Base-by-base conservation (phyloP, 1,139 yeast species). In the Yamadazyma dendronema region DNA sequence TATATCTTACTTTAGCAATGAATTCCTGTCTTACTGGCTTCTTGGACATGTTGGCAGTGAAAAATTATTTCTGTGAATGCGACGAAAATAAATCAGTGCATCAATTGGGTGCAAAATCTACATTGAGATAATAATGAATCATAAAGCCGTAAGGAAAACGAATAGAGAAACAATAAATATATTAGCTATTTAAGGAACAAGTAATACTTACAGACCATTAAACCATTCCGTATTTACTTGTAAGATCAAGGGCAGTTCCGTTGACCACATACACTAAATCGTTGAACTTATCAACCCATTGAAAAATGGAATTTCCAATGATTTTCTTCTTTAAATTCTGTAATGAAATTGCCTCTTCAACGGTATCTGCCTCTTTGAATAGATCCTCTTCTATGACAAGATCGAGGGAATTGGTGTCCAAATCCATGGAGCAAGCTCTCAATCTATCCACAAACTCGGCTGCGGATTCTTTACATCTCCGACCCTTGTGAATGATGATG, bases 1-100 rank as follows among this genome's bases (percentile, higher is more conserved):
- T 79, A 59, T 89, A 92, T 54, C 96, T 77, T 38, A 86, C 79
- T 50, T 86, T 84, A 39, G 95, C 94, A 41, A 92, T 83, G 56
- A 84, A 90, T 49, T 89, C 97, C 61, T 90, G 96, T 57, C 88
- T 79, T 47, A 63, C 60, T 9, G 74, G 71, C 46, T 67, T 69
- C 41, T 54, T 52, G 13, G 67, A 58, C 62, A 59, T 60, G 37
- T 14, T 29, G 27, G 14, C n/a, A 9, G 17, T 26, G 29, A 26
- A 26, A 26, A 26, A 26, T 26, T 26, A n/a, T 19, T 19, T 26
- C 14, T 13, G 5, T 13, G 16, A 13, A 4, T 11, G 26, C 11
- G 26, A 12, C 11, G 26, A 24, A 9, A 19, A 6, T 7, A 7
- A 7, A 7, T 19, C 8, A 7, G 22, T 7, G 9, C 22, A 9